These are phyloP conservation scores for Calvatia gigantea DNA, from an alignment of 768 basidiomycete genomes.

Conservation along the genomic window DNA sequence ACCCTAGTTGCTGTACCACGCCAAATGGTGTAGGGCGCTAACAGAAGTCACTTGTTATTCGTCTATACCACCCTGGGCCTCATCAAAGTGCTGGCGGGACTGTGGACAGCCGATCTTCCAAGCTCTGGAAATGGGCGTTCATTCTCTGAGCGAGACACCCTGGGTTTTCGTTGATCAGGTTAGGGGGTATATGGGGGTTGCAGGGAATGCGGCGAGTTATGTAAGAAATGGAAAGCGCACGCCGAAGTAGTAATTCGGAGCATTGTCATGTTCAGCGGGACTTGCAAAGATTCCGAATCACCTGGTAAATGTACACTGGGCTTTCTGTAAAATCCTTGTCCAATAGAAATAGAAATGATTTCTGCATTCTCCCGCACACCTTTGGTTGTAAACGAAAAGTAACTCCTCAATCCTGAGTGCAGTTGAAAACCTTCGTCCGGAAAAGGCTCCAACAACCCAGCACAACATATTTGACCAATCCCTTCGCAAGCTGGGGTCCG, in stretches of 20 bases:
- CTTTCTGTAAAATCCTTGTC: no score
- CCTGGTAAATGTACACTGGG: no score
- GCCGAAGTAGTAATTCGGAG: background rate
- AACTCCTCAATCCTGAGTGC: no score
- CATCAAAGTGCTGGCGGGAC: background rate
- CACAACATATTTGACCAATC: no score
- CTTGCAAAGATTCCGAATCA: no score
- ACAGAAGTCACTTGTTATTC: background rate
- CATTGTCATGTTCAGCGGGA: conserved; percentile 2
- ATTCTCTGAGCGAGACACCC: background rate
- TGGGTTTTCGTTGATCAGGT: background rate
- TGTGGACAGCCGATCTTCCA: background rate
- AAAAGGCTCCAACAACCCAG: no score
- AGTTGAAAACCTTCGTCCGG: no score
- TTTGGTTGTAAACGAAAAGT: no score
- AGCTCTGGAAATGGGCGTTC: background rate
- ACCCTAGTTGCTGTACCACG: conserved; percentile 1
- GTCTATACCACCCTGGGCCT: background rate
- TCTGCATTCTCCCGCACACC: no score
- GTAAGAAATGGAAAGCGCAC: background rate
- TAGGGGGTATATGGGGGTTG: background rate
- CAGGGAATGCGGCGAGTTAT: background rate
- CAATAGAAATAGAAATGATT: no score
- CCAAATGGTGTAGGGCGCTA: conserved; percentile 2
- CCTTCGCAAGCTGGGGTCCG: no score